Base-by-base conservation (phyloP, 371 early-diverging fungal species). In the Homolaphlyctis polyrhiza region DNA sequence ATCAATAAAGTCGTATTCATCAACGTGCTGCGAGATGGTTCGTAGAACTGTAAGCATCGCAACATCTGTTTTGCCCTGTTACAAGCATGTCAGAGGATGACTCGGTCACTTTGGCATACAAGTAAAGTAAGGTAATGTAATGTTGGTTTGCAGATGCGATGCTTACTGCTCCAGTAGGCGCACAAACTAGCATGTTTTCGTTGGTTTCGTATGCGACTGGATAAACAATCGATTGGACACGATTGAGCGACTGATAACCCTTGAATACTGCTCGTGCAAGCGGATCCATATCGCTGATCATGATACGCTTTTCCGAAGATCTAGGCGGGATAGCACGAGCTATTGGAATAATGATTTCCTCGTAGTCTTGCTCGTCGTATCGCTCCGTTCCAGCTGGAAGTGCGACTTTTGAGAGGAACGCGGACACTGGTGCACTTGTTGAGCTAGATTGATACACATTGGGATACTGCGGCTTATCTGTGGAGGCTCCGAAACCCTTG, bases 171-270 rank as follows among this genome's bases (percentile, higher is more conserved):
- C 99, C 99, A 0, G 99, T 99, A 0, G 99, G 99, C 5, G 99
- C 99, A 78, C 94, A 97, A 21, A 99, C 91, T 34, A 99, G 85
- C 85, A 99, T 90, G 71, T 99, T 99, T 70, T 95, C 96, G 75
- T 96, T 94, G 13, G 95, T 89, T 34, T 88, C 87, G 66, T 90
- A 96, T 0, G 96, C 95, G 8, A 91, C 85, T 4, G 94, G 95
- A 71, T 89, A 95, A 0, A 98, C 94, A 60, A 94, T 91, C 6
- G 94, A 92, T 77, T 98, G 98, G 36, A 98, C 88, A 49, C 94
- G 87, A 73, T 98, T 98, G 36, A 98, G 79, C 4, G 87, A 80
- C 57, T 83, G 85, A 75, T 96, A 96, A n/a, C 87, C 88, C 77
- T 83, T 68, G 81, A 95, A 96, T 0, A 90, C 91, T 8, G 81